A percentile compares a stretch with the other conserved stretches of the same genome.
Conservation (phyloP, 305 asterid genomes). For the Solanum hybrid region DNA sequence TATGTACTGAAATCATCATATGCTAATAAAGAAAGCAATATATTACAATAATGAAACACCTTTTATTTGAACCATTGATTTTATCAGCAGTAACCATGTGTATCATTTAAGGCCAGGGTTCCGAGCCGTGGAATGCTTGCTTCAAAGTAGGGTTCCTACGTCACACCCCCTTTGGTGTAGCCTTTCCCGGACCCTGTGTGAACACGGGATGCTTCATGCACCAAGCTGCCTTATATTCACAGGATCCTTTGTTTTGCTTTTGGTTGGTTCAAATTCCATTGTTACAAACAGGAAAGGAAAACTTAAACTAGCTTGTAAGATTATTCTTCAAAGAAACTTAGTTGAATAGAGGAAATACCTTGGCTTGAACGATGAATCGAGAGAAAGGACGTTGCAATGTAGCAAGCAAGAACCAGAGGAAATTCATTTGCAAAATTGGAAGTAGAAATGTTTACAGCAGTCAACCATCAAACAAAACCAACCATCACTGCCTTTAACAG, state of each 20-base stretch:
- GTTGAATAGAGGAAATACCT: background rate
- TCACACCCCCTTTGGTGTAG: background rate
- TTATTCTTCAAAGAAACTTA: background rate
- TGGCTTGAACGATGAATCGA: background rate
- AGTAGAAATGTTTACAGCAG: background rate
- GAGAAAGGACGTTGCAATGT: background rate
- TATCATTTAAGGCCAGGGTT: background rate
- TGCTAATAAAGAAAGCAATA: background rate
- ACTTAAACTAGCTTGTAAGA: background rate
- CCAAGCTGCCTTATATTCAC: background rate
- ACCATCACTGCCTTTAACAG: constrained; percentile 3
- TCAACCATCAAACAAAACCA: background rate
- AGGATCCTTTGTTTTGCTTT: background rate
- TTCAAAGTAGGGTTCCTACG: background rate
- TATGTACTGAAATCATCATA: background rate
- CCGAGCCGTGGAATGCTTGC: background rate
- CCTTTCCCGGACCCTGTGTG: background rate
- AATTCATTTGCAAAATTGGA: background rate
- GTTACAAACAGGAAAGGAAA: background rate
- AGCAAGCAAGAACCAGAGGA: background rate
- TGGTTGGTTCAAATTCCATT: background rate
- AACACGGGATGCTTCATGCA: background rate
- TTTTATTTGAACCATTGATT: background rate
- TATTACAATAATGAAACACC: background rate
- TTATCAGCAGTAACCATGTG: background rate